These are phyloP conservation scores for Phytophthora niederhauseri DNA, from an alignment of 352 stramenopile genomes.

Conservation along the genomic window DNA sequence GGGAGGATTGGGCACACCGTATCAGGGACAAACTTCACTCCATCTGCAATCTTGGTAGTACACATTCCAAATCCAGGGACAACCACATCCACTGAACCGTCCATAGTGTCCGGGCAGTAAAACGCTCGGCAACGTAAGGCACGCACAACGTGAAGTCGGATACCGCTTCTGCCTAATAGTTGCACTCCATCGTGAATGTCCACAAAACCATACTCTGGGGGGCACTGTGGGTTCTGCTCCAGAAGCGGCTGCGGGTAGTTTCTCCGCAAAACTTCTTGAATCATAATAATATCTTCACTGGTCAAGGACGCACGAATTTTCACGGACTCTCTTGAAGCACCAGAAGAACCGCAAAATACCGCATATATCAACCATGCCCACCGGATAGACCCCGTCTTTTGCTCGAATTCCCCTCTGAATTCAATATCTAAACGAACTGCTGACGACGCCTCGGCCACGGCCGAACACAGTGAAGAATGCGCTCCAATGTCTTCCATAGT, in stretches of 20 bases:
- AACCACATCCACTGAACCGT: not conserved
- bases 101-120: not conserved
- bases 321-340: not conserved
- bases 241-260: not conserved
- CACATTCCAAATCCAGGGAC: not conserved
- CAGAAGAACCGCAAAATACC: not conserved
- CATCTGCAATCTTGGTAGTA: not conserved
- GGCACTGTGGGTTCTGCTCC: not conserved
- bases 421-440: not conserved
- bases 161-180: not conserved
- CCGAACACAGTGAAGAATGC: not conserved
- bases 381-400: not conserved
- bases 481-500: not conserved
- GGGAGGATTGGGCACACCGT: not conserved
- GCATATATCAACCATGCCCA: not conserved
- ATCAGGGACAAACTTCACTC: not conserved
- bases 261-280: not conserved
- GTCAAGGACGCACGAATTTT: not conserved
- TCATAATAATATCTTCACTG: not conserved
- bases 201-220: not conserved
- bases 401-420: not conserved
- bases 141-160: not conserved
- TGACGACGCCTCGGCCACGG: not conserved
- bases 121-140: not conserved
- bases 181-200: not conserved